Conservation (phyloP, 1,284 basidiomycete species). For the Cryptococcus wingfieldii region DNA sequence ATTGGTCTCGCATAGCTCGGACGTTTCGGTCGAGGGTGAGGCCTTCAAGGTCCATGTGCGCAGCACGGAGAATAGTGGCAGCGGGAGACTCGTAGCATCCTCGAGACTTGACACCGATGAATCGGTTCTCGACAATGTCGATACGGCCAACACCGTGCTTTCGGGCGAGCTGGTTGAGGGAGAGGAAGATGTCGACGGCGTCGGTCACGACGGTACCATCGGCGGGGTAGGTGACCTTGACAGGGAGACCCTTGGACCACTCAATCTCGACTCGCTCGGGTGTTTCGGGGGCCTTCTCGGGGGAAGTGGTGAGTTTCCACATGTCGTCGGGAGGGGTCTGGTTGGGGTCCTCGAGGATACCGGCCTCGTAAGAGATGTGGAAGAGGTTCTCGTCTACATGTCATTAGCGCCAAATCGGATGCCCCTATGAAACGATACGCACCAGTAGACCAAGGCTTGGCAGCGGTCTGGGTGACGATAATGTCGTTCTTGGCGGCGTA, state of each 20-base stretch:
- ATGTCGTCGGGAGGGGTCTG: constrained; percentile 94
- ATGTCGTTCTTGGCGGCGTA: constrained; percentile 87
- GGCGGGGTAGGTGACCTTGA: constrained; percentile 62
- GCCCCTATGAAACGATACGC: constrained; percentile 7
- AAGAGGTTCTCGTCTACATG: constrained; percentile 91
- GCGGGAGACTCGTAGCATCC: constrained; percentile 98
- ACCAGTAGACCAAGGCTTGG: constrained; percentile 96
- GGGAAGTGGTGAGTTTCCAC: constrained; percentile 94
- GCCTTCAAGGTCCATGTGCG: constrained; percentile 95
- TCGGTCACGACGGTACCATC: constrained; percentile 65
- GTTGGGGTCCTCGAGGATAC: constrained; percentile 96
- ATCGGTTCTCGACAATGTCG: constrained; percentile 99
- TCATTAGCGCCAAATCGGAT: background rate
- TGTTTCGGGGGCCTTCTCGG: constrained; percentile 73
- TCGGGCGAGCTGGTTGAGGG: constrained; percentile 85
- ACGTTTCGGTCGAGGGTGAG: constrained; percentile 97
- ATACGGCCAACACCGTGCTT: constrained; percentile 94
- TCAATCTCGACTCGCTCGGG: constrained; percentile 81
- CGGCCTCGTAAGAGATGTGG: constrained; percentile 99
- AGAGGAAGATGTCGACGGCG: constrained; percentile 90
- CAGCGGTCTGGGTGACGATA: constrained; percentile 88
- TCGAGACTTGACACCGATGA: constrained; percentile 97
- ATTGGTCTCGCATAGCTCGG: constrained; percentile 87
- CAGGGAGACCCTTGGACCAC: constrained; percentile 80
- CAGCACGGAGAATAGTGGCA: constrained; percentile 89